Evolutionary conservation across 306 rosid species (phyloP).

Genomic region (Boehmeria nivea): DNA sequence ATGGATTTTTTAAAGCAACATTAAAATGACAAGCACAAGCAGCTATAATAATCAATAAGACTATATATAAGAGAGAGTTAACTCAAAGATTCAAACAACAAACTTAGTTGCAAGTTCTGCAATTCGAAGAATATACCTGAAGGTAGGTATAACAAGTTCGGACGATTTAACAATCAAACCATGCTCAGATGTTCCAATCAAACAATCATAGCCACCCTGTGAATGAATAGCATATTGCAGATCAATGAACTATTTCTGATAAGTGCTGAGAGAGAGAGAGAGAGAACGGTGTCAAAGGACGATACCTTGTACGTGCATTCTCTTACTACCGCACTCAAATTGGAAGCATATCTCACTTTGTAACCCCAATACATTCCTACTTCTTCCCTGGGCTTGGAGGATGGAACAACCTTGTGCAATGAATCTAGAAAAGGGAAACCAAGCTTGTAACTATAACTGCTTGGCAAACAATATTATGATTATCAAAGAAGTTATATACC

Average conservation of each 20-base stretch:
- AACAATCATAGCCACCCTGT: conserved; percentile 90
- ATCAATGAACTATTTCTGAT: too few relatives aligned
- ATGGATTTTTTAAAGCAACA: background rate
- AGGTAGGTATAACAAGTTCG: conserved; percentile 65
- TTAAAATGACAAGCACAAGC: background rate
- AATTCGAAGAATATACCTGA: conserved; percentile 70
- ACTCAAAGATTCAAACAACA: too few relatives aligned
- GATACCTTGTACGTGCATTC: conserved; percentile 65
- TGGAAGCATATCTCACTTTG: conserved; percentile 85
- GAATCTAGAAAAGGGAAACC: conserved; percentile 44
- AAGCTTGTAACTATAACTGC: too few relatives aligned
- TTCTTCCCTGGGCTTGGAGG: conserved; percentile 80
- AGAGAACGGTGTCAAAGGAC: conserved; percentile 1
- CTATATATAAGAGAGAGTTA: background rate
- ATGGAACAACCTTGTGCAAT: conserved; percentile 54
- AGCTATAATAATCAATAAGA: background rate
- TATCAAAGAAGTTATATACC: too few relatives aligned
- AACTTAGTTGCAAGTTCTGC: background rate
- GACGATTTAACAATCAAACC: conserved; percentile 65
- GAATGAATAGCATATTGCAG: background rate
- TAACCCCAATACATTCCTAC: conserved; percentile 87
- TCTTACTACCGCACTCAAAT: conserved; percentile 55
- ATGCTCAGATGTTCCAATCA: conserved; percentile 95
- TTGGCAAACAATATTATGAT: too few relatives aligned
- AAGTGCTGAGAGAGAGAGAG: too few relatives aligned